Percentiles rank a stretch among this genome's conserved stretches.
These are phyloP conservation scores for Nymphaea thermarum DNA, from an alignment of 164 flowering plant genomes.

Conservation along the genomic window DNA sequence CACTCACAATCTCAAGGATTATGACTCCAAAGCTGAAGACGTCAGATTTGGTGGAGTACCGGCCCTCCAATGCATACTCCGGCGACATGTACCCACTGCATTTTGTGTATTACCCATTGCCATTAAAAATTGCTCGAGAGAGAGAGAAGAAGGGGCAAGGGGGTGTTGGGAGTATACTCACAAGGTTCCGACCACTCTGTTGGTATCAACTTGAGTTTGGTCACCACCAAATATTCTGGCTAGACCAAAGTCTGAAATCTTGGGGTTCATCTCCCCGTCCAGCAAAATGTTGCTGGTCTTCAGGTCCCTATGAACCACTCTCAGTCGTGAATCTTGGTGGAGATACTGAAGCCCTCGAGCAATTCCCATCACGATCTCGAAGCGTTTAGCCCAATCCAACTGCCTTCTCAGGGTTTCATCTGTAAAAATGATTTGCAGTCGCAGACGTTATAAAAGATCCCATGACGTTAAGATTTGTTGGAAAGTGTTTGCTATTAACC, in stretches of 20 bases:
- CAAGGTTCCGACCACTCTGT: conserved; percentile 8
- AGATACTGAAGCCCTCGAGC: conserved; percentile 11
- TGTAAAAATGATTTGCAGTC: too few relatives aligned
- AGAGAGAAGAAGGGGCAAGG: not conserved
- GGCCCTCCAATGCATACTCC: not conserved
- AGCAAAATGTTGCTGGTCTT: conserved; percentile 1
- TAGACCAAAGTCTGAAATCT: conserved; percentile 8
- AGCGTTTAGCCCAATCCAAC: conserved; percentile 7
- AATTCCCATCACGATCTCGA: conserved; percentile 3
- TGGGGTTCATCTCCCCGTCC: conserved; percentile 6
- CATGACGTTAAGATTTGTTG: too few relatives aligned
- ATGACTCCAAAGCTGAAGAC: conserved; percentile 2
- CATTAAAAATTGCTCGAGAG: not conserved
- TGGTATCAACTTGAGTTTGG: conserved; percentile 5
- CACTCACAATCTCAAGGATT: not conserved
- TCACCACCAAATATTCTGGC: conserved; percentile 6
- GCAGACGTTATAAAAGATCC: too few relatives aligned
- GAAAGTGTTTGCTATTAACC: not conserved
- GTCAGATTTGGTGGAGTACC: not conserved
- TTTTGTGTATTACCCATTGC: too few relatives aligned
- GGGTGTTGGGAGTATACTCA: not conserved
- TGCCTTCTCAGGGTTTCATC: not conserved
- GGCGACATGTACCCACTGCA: conserved; percentile 3
- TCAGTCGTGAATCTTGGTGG: conserved; percentile 9
- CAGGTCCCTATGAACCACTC: conserved; percentile 7